Evolutionary conservation across 2,329 filamentous ascomycete species (phyloP), one percentile per base, ranked within the genome.

Genomic region (Aurifilum marmelostoma): DNA sequence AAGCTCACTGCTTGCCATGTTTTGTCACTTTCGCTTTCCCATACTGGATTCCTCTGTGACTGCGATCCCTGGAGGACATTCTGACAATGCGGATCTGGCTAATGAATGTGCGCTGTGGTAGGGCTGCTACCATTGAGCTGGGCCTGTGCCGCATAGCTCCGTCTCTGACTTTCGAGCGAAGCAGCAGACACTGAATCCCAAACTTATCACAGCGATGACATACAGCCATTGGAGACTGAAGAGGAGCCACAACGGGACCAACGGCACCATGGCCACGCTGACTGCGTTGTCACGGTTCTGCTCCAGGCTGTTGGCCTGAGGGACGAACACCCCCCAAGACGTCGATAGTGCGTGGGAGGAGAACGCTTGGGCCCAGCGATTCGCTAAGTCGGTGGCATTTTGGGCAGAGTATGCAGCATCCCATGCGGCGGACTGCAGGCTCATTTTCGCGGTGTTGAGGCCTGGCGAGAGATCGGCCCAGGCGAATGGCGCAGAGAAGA

Each of bases 401-500:
- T 63, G 61, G 11, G 61, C 61, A 39, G 41, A 47, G 39, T 63
- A 63, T 12, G 41, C 24, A 21, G 62, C 24, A 3, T 52, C 29
- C n/a, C 24, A 52, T 27, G 62, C 62, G 18, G 62, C 43, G 7
- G 29, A 16, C 21, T 50, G 39, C 24, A 64, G 21, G 18, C 9
- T 50, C 47, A 39, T 39, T 18, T 54, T 27, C 7, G 34, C 62
- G 16, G 41, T 24, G 14, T 24, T n/a, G 18, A 64, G 43, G 16
- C 47, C 41, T 39, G 21, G 18, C 12, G 41, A 21, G 7, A 43
- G 37, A 5, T 16, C 29, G 24, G 14, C 34, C 62, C 62, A 64
- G 47, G 62, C 62, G 18, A 39, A 54, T 12, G 62, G 62, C 18
- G 62, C 62, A 34, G 62, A 52, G 34, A 52, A 64, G 21, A 64